Evolutionary conservation across 2,329 filamentous ascomycete species (phyloP).

Genomic region (Aspergillus ochraceoroseus): DNA sequence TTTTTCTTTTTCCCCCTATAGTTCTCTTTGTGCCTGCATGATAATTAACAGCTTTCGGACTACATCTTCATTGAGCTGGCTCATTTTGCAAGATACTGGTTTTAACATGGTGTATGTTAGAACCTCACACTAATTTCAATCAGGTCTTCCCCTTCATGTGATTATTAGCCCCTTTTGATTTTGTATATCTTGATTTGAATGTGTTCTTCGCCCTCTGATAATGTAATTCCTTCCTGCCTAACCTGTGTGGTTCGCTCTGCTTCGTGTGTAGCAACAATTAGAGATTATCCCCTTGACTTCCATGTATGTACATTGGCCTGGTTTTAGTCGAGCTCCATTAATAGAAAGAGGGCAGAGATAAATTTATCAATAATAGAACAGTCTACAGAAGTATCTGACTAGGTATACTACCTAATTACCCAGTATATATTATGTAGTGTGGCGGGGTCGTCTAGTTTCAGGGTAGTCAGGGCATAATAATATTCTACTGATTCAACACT

Average conservation of each 20-base stretch:
- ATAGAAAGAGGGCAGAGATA: too few relatives aligned
- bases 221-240: not conserved
- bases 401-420: too few relatives aligned
- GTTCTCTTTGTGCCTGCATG: conserved; percentile 14
- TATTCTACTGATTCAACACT: too few relatives aligned
- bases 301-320: too few relatives aligned
- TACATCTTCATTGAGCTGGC: conserved; percentile 22
- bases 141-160: conserved; percentile 9
- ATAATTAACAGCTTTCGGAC: conserved; percentile 17
- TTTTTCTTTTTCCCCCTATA: too few relatives aligned
- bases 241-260: not conserved
- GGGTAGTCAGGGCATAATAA: too few relatives aligned
- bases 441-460: too few relatives aligned
- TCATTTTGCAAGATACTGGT: conserved; percentile 19
- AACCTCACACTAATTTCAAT: conserved; percentile 19
- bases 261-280: not conserved
- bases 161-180: conserved; percentile 6
- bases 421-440: too few relatives aligned
- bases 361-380: too few relatives aligned
- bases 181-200: conserved; percentile 17
- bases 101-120: conserved; percentile 30
- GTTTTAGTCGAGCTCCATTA: too few relatives aligned
- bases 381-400: too few relatives aligned
- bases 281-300: too few relatives aligned
- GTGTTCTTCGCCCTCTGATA: conserved; percentile 4